Conservation (phyloP, 768 basidiomycete species). For the Phlebiopsis flavidoalba region DNA sequence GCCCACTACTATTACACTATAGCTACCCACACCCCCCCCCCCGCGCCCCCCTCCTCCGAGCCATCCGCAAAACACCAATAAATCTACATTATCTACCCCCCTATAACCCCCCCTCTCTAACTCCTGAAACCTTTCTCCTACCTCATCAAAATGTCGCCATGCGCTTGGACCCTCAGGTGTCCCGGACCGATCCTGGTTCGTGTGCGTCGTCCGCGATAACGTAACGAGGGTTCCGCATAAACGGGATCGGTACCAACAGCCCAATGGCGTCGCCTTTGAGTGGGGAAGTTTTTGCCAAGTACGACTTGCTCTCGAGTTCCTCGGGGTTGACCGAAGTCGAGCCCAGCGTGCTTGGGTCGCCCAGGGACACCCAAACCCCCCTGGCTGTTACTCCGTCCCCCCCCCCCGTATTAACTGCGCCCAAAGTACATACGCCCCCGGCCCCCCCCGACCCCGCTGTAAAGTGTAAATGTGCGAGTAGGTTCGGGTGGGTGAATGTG, state of each 20-base stretch:
- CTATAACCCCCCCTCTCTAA: no score
- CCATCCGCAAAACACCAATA: neutral
- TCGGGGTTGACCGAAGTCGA: neutral
- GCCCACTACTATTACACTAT: neutral
- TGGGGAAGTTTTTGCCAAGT: neutral
- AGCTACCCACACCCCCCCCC: neutral
- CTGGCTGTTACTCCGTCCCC: no score
- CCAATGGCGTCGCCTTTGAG: neutral
- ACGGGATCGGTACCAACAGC: neutral
- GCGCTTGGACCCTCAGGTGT: neutral
- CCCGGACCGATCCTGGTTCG: neutral
- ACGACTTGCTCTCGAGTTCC: neutral
- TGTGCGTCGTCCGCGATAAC: neutral
- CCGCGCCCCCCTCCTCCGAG: no score
- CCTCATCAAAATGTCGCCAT: neutral
- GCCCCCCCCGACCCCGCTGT: no score
- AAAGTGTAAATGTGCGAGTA: slow-evolving; percentile 10
- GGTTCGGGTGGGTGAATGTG: slow-evolving; percentile 7
- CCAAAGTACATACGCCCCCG: slow-evolving; percentile 5
- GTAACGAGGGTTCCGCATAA: neutral
- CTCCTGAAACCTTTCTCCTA: neutral
- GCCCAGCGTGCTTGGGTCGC: neutral
- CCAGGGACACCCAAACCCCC: slow-evolving; percentile 3
- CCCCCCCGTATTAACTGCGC: no score
- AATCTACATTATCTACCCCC: neutral